Conservation (phyloP, 106 monocot species). For the Posidonia australis region DNA sequence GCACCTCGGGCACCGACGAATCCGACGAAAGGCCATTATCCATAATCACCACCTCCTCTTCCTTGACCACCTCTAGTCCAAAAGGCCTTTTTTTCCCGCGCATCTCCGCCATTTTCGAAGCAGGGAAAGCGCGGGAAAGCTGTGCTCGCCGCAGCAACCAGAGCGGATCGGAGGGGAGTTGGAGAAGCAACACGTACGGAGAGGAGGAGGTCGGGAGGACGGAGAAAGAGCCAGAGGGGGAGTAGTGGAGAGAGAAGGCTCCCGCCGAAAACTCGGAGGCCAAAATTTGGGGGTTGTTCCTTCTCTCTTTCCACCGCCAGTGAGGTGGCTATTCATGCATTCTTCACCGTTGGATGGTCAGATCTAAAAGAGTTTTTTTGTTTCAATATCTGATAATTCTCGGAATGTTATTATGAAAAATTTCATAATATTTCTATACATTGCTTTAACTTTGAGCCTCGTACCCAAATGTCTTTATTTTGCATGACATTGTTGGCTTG, state of each 20-base stretch:
- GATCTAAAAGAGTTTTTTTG: too few relatives aligned
- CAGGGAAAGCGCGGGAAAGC: background rate
- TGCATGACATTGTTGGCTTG: too few relatives aligned
- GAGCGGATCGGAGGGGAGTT: background rate
- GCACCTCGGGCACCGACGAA: background rate
- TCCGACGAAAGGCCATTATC: background rate
- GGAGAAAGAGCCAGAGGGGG: background rate
- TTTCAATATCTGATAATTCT: too few relatives aligned
- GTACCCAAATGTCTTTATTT: too few relatives aligned
- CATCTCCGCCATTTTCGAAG: constrained; percentile 5
- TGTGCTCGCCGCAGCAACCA: background rate
- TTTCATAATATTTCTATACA: too few relatives aligned
- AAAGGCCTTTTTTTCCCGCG: constrained; percentile 1
- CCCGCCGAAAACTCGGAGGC: constrained; percentile 15
- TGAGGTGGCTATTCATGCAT: too few relatives aligned
- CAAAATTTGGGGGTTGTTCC: background rate
- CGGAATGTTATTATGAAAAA: too few relatives aligned
- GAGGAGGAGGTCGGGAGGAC: background rate
- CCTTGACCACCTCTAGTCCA: background rate
- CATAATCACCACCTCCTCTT: background rate
- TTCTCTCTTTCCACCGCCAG: too few relatives aligned
- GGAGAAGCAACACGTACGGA: background rate
- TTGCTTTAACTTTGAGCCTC: too few relatives aligned
- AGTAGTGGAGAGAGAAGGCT: background rate
- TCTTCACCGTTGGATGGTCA: too few relatives aligned